A percentile compares a stretch with the other conserved stretches of the same genome.
phyloP scores from a whole-genome alignment of 2,329 filamentous ascomycete genomes.

The Atkinsonella texensis region DNA sequence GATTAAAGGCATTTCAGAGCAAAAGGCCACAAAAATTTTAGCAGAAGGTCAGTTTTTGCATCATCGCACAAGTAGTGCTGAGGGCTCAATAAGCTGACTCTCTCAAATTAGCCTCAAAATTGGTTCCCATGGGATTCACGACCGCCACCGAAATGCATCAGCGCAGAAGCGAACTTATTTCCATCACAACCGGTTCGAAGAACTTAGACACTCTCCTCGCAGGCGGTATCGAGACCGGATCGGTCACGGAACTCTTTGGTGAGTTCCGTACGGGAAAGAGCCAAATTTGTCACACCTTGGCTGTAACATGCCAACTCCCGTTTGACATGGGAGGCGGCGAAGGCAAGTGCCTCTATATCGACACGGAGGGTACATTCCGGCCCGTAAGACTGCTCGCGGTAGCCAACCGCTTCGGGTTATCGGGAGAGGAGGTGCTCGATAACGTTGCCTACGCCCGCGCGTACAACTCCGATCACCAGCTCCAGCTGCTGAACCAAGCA shows the following conservation, averaged over 20 bases:
- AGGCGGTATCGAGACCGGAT: constrained; percentile 91
- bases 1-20: constrained; percentile 96
- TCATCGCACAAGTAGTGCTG: too few species aligned
- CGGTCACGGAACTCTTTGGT: constrained; percentile 95
- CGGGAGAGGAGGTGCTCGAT: constrained; percentile 93
- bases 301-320: constrained; percentile 91
- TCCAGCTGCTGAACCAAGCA: constrained; percentile 88
- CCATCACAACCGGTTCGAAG: constrained; percentile 95
- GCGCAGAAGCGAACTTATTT: constrained; percentile 90
- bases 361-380: constrained; percentile 94
- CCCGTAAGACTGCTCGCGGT: constrained; percentile 85
- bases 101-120: constrained; percentile 61
- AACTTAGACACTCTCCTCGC: constrained; percentile 90
- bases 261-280: constrained; percentile 98
- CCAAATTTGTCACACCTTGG: constrained; percentile 97
- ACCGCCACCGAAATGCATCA: constrained; percentile 99
- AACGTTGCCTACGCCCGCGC: constrained; percentile 97
- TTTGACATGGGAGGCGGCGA: constrained; percentile 99
- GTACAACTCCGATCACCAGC: constrained; percentile 96
- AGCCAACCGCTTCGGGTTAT: constrained; percentile 86
- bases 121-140: constrained; percentile 98
- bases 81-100: constrained; percentile 7
- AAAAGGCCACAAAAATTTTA: constrained; percentile 86
- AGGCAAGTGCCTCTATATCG: constrained; percentile 96
- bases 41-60: constrained; percentile 53